Evolutionary conservation across 257 asterid genomes (phyloP), one percentile per base, ranked within the genome.

Genomic region (Scutellaria baicalensis): DNA sequence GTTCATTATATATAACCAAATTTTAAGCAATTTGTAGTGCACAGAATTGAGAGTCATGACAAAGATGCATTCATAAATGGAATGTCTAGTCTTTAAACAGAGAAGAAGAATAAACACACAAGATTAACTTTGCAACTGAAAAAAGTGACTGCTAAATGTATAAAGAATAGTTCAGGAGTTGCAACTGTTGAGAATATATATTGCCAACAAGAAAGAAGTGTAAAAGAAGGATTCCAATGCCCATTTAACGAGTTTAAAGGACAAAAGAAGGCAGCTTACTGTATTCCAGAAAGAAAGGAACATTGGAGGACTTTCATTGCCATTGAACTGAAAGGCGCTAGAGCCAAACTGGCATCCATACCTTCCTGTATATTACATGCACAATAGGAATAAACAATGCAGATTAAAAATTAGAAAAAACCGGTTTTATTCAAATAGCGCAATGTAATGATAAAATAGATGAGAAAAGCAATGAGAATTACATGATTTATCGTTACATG

Each of bases 291-390:
- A 76, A 82, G 77, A 75, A 93, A 90, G 64, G 97, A 85, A 69
- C 96, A 93, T 38, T 85, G 96, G 65, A 86, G 85, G 69, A 86
- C 92, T 84, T 93, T 90, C 89, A 93, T 90, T 57, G 77, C 81
- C 80, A 88, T 81, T 60, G 93, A 89, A 83, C 79, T 74, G 83
- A 85, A 93, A 68, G 98, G 98, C 74, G 87, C 78, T 35, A 90
- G 82, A 51, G 86, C 78, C 79, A 86, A 65, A 72, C 71, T 65
- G 62, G 88, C 75, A 85, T 85, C 92, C 31, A 77, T 77, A 67
- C 84, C 86, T 79, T 90, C 94, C 98, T 90, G 85, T 59, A 72
- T 20, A 64, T 21, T 44, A 65, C 36, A 66, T 31, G 47, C 40
- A 42, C 42, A 23, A 18, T 49, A 43, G 44, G 38, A 61, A 48